Evolutionary conservation across 129 eudicot species (phyloP), one percentile per base, ranked within the genome.

Genomic region (Lactuca sativa): DNA sequence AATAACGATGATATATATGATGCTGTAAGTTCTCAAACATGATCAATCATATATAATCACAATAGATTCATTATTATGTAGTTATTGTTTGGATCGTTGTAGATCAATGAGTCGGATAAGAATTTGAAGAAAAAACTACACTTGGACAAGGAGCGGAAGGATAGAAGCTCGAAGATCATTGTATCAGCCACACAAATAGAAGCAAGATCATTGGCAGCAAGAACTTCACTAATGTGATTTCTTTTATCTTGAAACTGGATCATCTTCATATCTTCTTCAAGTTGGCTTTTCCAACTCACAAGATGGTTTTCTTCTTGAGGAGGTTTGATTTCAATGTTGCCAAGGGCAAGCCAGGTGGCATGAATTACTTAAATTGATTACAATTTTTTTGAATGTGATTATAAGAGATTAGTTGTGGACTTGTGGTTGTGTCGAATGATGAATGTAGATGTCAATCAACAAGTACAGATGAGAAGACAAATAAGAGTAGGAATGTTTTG

Each of bases 251-350:
- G 95, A 77, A 70, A 80, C 51, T 85, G 91, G 7, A 93, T 87
- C 97, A 77, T 90, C 80, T 84, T 90, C 95, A 87, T 93, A 67
- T 90, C 99, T 74, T 93, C 90, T 83, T 90, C 97, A 48, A 90
- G 81, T 80, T 83, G 95, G 62, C 85, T 64, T 67, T 93, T 89
- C 96, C 99, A 90, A 68, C 86, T 90, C 13, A 90, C 97, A 37
- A 86, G 88, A 71, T 80, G 95, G 48, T 82, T 81, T 71, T 82
- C 97, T 62, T 93, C 99, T 74, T 67, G 80, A 5, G 99, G 99
- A 4, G 99, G 90, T 34, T 78, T 90, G 38, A 93, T 85, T 67
- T 87, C 97, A 61, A 93, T 85, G 64, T 80, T 93, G 70, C 90
- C 30, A 25, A 25, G 30, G 0, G 30, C 30, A 25, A 25, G 2